Evolutionary conservation across 805 yeast genomes (phyloP).

Genomic region (Candida maltosa): DNA sequence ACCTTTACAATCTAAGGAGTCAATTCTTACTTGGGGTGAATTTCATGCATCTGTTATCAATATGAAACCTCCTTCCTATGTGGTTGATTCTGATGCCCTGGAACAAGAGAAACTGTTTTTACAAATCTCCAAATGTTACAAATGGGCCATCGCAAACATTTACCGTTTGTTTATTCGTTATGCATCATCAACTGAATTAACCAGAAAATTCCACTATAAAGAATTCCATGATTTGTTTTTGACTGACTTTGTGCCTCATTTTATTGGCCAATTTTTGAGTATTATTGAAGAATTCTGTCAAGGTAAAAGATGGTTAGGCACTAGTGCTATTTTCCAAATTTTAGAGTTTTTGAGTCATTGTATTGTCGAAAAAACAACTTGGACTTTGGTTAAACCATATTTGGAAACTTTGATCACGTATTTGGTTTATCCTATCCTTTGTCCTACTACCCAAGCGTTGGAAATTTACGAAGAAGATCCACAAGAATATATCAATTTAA

Average conservation of each 20-base stretch:
- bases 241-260: slow-evolving; percentile 65
- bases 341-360: slow-evolving; percentile 54
- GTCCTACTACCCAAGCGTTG: slow-evolving; percentile 64
- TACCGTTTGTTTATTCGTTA: slow-evolving; percentile 70
- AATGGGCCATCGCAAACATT: slow-evolving; percentile 85
- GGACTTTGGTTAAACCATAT: slow-evolving; percentile 66
- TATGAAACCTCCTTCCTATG: slow-evolving; percentile 54
- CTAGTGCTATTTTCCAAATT: slow-evolving; percentile 60
- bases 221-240: slow-evolving; percentile 56
- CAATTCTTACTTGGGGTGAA: slow-evolving; percentile 65
- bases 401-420: slow-evolving; percentile 62
- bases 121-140: slow-evolving; percentile 60
- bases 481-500: slow-evolving; percentile 76
- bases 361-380: slow-evolving; percentile 50
- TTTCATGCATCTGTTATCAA: slow-evolving; percentile 69
- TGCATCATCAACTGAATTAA: slow-evolving; percentile 45
- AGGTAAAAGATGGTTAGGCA: slow-evolving; percentile 64
- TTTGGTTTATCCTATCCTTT: slow-evolving; percentile 71
- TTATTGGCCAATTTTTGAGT: slow-evolving; percentile 59
- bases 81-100: slow-evolving; percentile 47
- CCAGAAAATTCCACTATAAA: slow-evolving; percentile 52
- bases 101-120: slow-evolving; percentile 49
- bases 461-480: slow-evolving; percentile 85
- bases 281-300: slow-evolving; percentile 75
- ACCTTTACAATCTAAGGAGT: slow-evolving; percentile 49